Conservation (phyloP, 345 rosid species). For the Laguncularia racemosa region DNA sequence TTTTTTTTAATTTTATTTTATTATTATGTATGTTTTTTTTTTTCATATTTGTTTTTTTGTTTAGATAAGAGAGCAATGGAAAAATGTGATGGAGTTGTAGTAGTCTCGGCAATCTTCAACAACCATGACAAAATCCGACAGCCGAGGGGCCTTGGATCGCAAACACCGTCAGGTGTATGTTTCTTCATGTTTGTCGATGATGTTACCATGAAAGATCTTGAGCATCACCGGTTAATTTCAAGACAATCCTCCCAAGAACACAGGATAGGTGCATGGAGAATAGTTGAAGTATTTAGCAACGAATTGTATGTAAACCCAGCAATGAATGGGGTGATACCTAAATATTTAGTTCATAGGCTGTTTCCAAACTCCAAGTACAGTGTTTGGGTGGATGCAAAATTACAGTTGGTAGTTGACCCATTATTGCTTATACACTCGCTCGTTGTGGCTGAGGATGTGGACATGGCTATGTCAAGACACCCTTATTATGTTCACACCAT, state of each 20-base stretch:
- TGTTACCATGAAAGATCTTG: slow-evolving; percentile 40
- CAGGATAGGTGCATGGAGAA: slow-evolving; percentile 63
- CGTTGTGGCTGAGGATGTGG: slow-evolving; percentile 37
- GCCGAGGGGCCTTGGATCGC: slow-evolving; percentile 69
- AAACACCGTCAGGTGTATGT: slow-evolving; percentile 45
- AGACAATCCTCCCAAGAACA: slow-evolving; percentile 7
- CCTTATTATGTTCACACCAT: slow-evolving; percentile 63
- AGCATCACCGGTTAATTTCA: slow-evolving; percentile 33
- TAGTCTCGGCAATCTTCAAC: slow-evolving; percentile 81
- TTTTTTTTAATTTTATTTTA: slow-evolving; percentile 2
- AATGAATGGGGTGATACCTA: slow-evolving; percentile 89
- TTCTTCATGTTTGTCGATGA: slow-evolving; percentile 92
- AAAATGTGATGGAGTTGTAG: slow-evolving; percentile 60
- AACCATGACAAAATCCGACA: slow-evolving; percentile 91
- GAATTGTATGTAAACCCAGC: slow-evolving; percentile 56
- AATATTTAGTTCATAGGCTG: slow-evolving; percentile 67
- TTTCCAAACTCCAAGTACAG: slow-evolving; percentile 81
- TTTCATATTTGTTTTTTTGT: background rate
- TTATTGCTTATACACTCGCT: slow-evolving; percentile 62
- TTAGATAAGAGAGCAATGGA: slow-evolving; percentile 75
- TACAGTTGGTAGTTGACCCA: slow-evolving; percentile 80
- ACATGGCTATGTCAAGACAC: slow-evolving; percentile 78
- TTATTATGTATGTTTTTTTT: background rate
- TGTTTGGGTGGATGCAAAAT: slow-evolving; percentile 85
- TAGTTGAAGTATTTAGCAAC: slow-evolving; percentile 36